phyloP scores from a whole-genome alignment of 371 early-diverging fungal species.

The Rhizopus stolonifer region DNA sequence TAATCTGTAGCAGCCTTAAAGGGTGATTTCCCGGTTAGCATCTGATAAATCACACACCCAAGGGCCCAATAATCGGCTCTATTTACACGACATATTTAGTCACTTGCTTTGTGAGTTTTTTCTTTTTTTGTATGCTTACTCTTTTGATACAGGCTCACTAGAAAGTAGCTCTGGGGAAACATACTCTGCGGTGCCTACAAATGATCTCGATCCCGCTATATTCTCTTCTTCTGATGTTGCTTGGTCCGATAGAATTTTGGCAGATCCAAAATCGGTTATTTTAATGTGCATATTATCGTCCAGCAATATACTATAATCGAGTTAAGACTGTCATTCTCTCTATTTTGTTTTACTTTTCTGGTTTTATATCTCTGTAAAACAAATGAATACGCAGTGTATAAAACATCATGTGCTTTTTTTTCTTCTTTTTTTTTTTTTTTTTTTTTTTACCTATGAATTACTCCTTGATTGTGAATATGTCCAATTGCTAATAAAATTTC shows the following conservation, averaged over 20 bases:
- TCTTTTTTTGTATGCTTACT: conserved; percentile 31
- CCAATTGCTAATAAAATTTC: conserved; percentile 87
- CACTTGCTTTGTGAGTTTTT: too few species aligned
- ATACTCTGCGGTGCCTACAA: conserved; percentile 97
- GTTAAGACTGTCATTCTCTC: conserved; percentile 9
- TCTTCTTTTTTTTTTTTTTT: not conserved
- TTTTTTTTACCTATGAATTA: conserved; percentile 69
- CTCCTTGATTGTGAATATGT: conserved; percentile 77
- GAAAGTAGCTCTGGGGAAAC: conserved; percentile 96
- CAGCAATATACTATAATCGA: conserved; percentile 68
- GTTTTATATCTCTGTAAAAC: conserved; percentile 81
- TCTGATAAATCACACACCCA: conserved; percentile 96
- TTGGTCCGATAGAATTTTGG: conserved; percentile 68
- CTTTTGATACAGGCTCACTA: conserved; percentile 74
- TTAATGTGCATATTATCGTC: conserved; percentile 86
- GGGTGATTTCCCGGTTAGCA: conserved; percentile 91
- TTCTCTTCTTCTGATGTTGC: conserved; percentile 1
- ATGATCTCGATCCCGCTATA: conserved; percentile 67
- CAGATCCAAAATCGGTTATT: conserved; percentile 97
- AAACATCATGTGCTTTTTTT: not conserved
- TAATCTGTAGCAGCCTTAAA: conserved; percentile 96
- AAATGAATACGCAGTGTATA: too few species aligned
- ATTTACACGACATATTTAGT: too few species aligned
- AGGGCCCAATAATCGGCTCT: conserved; percentile 98
- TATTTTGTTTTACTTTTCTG: conserved; percentile 70